These are phyloP conservation scores for Paraphaeosphaeria sporulosa DNA, from an alignment of 2,329 filamentous ascomycete genomes.

Conservation along the genomic window DNA sequence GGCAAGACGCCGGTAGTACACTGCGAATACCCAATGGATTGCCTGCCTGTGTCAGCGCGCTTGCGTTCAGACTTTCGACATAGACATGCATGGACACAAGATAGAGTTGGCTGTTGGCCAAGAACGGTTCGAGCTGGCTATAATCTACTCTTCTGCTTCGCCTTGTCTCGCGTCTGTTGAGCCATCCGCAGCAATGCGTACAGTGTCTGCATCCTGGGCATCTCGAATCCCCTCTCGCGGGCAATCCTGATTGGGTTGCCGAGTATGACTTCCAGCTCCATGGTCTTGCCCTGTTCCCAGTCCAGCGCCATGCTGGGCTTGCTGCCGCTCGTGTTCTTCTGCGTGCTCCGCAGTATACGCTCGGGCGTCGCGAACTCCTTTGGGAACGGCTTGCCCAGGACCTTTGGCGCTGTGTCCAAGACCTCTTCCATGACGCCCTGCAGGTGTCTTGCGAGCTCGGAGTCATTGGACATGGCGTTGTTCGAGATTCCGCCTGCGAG, in stretches of 20 bases:
- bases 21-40: too few species aligned
- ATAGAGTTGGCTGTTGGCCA: not conserved
- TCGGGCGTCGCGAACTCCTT: conserved; percentile 68
- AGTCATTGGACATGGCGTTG: conserved; percentile 69
- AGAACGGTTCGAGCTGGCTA: conserved; percentile 9
- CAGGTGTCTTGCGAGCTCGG: conserved; percentile 69
- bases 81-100: too few species aligned
- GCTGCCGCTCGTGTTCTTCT: conserved; percentile 67
- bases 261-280: conserved; percentile 77
- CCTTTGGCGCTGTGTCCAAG: conserved; percentile 67
- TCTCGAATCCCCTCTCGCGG: conserved; percentile 66
- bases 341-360: conserved; percentile 68
- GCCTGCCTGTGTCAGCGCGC: too few species aligned
- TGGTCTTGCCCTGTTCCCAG: conserved; percentile 69
- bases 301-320: conserved; percentile 72
- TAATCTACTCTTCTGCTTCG: conserved; percentile 32
- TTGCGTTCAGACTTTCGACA: too few species aligned
- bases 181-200: conserved; percentile 72
- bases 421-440: conserved; percentile 75
- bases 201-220: conserved; percentile 71
- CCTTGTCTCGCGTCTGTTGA: conserved; percentile 61
- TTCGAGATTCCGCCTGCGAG: conserved; percentile 71
- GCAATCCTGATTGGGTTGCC: conserved; percentile 75
- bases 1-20: too few species aligned
- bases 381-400: conserved; percentile 69